Conservation (phyloP, 2,329 filamentous ascomycete genomes). For the Cladosporium sphaerospermum region DNA sequence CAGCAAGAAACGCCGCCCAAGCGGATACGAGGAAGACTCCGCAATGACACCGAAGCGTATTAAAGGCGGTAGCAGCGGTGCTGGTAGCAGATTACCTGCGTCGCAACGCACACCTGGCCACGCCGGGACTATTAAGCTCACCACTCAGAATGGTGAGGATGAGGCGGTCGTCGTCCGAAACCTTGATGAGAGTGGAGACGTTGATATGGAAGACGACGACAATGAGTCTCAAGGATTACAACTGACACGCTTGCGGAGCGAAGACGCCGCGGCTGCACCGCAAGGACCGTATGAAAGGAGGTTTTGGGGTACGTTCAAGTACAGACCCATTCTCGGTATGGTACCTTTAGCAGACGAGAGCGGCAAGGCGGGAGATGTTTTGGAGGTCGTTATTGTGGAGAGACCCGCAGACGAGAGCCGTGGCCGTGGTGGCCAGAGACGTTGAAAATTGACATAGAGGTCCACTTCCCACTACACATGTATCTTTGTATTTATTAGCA, state of each 20-base stretch:
- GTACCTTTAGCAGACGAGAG: constrained; percentile 47
- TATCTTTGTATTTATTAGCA: constrained; percentile 10
- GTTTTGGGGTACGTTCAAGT: constrained; percentile 85
- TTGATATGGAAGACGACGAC: constrained; percentile 37
- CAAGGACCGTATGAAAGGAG: constrained; percentile 20
- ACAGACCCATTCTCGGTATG: constrained; percentile 82
- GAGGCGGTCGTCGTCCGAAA: constrained; percentile 28
- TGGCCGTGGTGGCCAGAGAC: constrained; percentile 4
- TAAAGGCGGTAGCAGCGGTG: constrained; percentile 32
- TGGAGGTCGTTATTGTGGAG: constrained; percentile 86
- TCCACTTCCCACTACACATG: not conserved
- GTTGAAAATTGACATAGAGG: not conserved
- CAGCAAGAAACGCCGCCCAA: constrained; percentile 23
- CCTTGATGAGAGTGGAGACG: constrained; percentile 35
- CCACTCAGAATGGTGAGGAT: constrained; percentile 24
- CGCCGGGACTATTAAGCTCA: constrained; percentile 4
- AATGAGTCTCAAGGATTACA: constrained; percentile 22
- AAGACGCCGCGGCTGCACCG: constrained; percentile 14
- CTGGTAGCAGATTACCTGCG: constrained; percentile 29
- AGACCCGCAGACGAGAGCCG: constrained; percentile 51
- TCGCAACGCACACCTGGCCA: constrained; percentile 12
- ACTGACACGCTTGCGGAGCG: not conserved
- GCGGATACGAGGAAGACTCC: constrained; percentile 15
- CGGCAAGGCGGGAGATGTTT: constrained; percentile 30
- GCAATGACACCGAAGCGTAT: constrained; percentile 36